phyloP scores from a whole-genome alignment of 441 rosid species.

The Erodium trifolium region DNA sequence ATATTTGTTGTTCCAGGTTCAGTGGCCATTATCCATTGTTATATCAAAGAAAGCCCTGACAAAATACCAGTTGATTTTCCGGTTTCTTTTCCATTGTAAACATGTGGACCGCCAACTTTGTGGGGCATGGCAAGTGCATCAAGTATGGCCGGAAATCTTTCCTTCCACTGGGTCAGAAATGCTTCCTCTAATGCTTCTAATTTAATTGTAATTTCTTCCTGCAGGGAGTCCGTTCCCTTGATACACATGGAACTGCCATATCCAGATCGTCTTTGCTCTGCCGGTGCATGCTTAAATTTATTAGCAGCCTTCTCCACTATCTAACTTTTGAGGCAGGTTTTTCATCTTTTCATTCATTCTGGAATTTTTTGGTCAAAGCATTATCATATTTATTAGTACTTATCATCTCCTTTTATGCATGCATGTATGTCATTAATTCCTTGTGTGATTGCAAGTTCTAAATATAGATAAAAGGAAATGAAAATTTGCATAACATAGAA shows the following conservation, averaged over 20 bases:
- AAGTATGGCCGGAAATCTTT: conserved; percentile 43
- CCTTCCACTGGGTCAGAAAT: conserved; percentile 10
- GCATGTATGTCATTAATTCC: background rate
- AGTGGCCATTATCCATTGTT: conserved; percentile 92
- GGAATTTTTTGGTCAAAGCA: background rate
- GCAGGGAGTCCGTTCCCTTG: conserved; percentile 79
- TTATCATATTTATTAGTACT: background rate
- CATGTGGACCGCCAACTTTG: conserved; percentile 95
- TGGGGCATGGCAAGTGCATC: conserved; percentile 97
- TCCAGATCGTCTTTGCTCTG: conserved; percentile 87
- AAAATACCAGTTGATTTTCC: conserved; percentile 88
- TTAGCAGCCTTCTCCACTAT: conserved; percentile 88
- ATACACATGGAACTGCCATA: conserved; percentile 65
- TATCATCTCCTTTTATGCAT: no score
- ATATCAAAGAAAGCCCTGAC: conserved; percentile 81
- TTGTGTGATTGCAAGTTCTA: background rate
- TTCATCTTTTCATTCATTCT: background rate
- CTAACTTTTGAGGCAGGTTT: conserved; percentile 89
- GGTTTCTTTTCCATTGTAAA: conserved; percentile 84
- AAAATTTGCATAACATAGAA: background rate
- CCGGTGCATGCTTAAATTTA: conserved; percentile 94
- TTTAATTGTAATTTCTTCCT: conserved; percentile 21
- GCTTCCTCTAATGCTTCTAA: conserved; percentile 19
- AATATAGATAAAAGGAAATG: background rate
- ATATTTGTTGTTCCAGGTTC: conserved; percentile 48